Evolutionary conservation across 176 grass and related monocot species (phyloP).

Genomic region (Metroxylon sagu): DNA sequence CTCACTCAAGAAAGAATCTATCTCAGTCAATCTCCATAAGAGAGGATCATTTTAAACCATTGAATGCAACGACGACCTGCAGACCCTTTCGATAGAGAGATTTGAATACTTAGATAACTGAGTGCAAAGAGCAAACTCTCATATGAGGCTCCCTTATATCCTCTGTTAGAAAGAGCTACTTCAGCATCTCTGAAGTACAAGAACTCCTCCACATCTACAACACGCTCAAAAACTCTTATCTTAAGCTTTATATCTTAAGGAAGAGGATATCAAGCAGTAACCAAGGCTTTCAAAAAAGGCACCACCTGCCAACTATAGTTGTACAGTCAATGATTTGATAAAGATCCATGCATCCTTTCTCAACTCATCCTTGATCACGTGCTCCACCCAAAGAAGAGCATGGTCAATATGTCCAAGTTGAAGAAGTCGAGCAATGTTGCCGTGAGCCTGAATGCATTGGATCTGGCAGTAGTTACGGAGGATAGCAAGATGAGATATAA

Average conservation of each 20-base stretch:
- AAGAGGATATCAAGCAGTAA: constrained; percentile 6
- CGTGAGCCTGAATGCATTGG: constrained; percentile 44
- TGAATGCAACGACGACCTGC: constrained; percentile 37
- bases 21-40: constrained; percentile 52
- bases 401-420: constrained; percentile 53
- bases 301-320: constrained; percentile 50
- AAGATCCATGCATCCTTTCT: constrained; percentile 10
- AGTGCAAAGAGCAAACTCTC: constrained; percentile 39
- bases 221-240: background rate
- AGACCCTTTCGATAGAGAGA: constrained; percentile 51
- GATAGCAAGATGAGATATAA: constrained; percentile 37
- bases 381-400: constrained; percentile 61
- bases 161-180: constrained; percentile 9
- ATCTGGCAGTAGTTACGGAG: constrained; percentile 45
- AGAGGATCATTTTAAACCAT: constrained; percentile 35
- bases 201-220: constrained; percentile 3
- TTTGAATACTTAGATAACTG: constrained; percentile 47
- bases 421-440: constrained; percentile 57
- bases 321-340: constrained; percentile 23
- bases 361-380: constrained; percentile 53
- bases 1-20: constrained; percentile 34
- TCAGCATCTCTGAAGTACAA: constrained; percentile 13
- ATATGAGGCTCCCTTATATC: constrained; percentile 28
- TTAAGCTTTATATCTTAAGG: background rate
- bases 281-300: constrained; percentile 31